A percentile compares a stretch with the other conserved stretches of the same genome.
Evolutionary conservation across 2,329 filamentous ascomycete genomes (phyloP).

Genomic region (Falciphora oryzae): DNA sequence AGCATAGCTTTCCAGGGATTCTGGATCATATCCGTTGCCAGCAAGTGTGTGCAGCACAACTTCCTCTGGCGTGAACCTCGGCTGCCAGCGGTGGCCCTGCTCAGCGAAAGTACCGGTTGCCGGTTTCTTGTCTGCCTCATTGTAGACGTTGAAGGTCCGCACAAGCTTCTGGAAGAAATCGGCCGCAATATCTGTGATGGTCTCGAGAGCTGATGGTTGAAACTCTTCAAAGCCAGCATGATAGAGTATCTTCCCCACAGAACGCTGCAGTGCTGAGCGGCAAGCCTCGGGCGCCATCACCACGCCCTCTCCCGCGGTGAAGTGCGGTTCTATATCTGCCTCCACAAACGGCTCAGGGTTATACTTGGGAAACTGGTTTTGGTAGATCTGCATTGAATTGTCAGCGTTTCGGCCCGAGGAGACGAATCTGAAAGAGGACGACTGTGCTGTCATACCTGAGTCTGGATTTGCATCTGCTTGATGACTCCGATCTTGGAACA

Average conservation of each 20-base stretch:
- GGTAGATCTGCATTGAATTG: constrained; percentile 63
- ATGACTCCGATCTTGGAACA: constrained; percentile 96
- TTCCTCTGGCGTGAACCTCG: constrained; percentile 76
- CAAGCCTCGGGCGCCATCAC: constrained; percentile 81
- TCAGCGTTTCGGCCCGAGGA: neutral
- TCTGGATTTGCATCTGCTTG: constrained; percentile 99
- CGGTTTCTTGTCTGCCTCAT: constrained; percentile 72
- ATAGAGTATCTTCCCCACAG: constrained; percentile 91
- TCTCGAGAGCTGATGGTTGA: constrained; percentile 88
- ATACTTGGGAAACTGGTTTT: constrained; percentile 97
- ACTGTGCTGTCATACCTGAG: constrained; percentile 56
- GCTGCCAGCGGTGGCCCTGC: constrained; percentile 43
- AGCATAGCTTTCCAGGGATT: constrained; percentile 76
- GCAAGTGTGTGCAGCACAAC: constrained; percentile 79
- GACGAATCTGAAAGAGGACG: neutral
- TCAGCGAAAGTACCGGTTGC: constrained; percentile 34
- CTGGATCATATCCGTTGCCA: constrained; percentile 77
- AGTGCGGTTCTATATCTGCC: constrained; percentile 79
- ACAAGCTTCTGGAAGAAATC: constrained; percentile 87
- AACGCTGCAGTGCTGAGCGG: constrained; percentile 78
- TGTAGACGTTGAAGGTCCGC: constrained; percentile 73
- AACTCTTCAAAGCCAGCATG: constrained; percentile 96
- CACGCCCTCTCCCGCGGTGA: constrained; percentile 81
- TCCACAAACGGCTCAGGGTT: constrained; percentile 86
- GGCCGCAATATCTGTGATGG: constrained; percentile 80